Evolutionary conservation across 192 early-diverging fungal genomes (phyloP).

Genomic region (Coemansia sp.): DNA sequence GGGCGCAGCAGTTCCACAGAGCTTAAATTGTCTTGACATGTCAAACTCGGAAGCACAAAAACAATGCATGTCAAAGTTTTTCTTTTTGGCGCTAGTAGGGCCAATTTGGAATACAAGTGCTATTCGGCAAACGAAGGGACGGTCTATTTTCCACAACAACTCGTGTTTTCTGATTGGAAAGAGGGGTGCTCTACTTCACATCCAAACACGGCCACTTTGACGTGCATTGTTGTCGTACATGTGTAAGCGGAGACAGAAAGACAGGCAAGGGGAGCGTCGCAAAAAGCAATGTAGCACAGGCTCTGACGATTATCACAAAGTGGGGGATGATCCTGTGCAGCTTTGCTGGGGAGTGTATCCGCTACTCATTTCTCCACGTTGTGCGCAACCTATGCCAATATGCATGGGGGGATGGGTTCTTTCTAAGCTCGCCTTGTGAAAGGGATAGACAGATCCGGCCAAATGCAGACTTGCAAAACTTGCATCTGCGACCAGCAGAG

Average conservation of each 20-base stretch:
- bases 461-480: not conserved
- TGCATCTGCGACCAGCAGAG: conserved; percentile 1
- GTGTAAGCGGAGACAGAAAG: conserved; percentile 10
- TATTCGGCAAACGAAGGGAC: not conserved
- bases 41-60: not conserved
- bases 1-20: conserved; percentile 1
- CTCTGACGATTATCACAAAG: not conserved
- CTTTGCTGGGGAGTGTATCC: not conserved
- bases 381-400: not conserved
- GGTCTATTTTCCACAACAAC: not conserved
- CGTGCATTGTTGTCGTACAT: conserved; percentile 3
- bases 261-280: not conserved
- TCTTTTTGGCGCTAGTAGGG: not conserved
- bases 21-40: conserved; percentile 1
- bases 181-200: not conserved
- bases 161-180: not conserved
- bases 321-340: conserved; percentile 6
- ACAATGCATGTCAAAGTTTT: not conserved
- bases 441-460: conserved; percentile 3
- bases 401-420: not conserved
- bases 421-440: not conserved
- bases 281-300: not conserved
- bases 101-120: not conserved
- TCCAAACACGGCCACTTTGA: conserved; percentile 1
- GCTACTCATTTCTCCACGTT: conserved; percentile 4